Base-by-base conservation (phyloP, 768 basidiomycete genomes). In the Lyophyllum atratum region DNA sequence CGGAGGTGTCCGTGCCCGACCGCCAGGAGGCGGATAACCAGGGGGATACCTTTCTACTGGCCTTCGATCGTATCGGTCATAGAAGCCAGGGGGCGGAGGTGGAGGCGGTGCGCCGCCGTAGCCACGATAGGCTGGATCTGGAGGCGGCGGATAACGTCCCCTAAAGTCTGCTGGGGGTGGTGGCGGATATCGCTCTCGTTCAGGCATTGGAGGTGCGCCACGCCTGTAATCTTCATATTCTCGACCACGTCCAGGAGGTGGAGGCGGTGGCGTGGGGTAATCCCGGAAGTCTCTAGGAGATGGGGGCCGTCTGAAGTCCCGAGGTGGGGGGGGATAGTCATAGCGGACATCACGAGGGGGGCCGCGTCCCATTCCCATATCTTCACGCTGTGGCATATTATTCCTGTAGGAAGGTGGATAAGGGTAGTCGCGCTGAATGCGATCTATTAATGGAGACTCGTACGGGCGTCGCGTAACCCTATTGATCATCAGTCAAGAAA, bases 211-310 rank as follows among this genome's bases (percentile, higher is more conserved):
- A 58, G 75, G 73, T 31, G 75, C 72, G 31, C 78, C 79, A 53
- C 79, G 76, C 64, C 86, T 80, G 61, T 85, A 86, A 48, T 92
- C 91, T 62, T 93, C 89, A 63, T 84, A 80, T 47, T 92, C 89
- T 56, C 86, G 82, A 62, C 76, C 84, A 46, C 85, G 81, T 64
- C 74, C 73, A 59, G 76, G 73, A 58, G 77, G 64, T 60, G 76
- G 72, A 58, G 79, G 72, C 40, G 73, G 72, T 31, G 79, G 76
- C 34, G 75, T 73, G 59, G 79, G 77, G 70, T 87, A 85, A 56
- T 90, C 90, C 37, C 87, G 78, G 64, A 83, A 84, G 11, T 89
- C 90, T 61, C 88, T 79, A 15, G 87, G 81, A 49, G 89, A 84
- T 14, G 77, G 74, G 54, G 85, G 84, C 55, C 87, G 75, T 47